Base-by-base conservation (phyloP, 768 basidiomycete species). In the Suillus subluteus region DNA sequence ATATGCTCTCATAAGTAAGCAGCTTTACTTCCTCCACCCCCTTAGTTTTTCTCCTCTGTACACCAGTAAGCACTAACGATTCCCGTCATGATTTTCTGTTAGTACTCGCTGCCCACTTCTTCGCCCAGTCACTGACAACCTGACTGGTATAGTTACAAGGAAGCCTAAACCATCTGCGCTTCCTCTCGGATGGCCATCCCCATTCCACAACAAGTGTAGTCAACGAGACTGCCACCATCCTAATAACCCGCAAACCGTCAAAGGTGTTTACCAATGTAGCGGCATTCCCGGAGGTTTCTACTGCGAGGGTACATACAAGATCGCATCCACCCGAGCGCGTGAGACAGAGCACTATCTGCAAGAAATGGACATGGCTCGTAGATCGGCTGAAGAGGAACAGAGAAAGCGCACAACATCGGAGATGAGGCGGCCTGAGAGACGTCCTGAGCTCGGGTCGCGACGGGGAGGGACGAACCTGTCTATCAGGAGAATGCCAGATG, bases 191-290 rank as follows among this genome's bases (percentile, higher is more conserved):
- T 80, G 79, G 79, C 79, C 79, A 23, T 80, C 79, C 11, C 72
- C 72, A 11, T 79, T 71, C 63, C 79, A 80, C 62, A 77, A 79
- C 70, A 80, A 77, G 63, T 80, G 79, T 43, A 74, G 74, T 59
- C 73, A 78, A 50, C 74, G 48, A 50, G 75, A 72, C n/a, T 80
- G 79, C 62, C 72, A 67, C 50, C 74, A 69, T 50, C 69, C 79
- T 0, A 80, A 80, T 40, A 67, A 11, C 40, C 79, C 79, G 2
- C 69, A 74, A 55, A 71, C 73, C 23, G 64, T 56, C 64, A 75
- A 76, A 52, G 79, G 79, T 35, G 69, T 69, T 50, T 76, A 80
- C 50, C 75, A 62, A 21, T 80, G 79, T 38, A 73, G 76, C 4
- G 76, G 76, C 21, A 69, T 77, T 12, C 76, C 76, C 0, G 76